Percentiles rank a stretch among this genome's conserved stretches.
Evolutionary conservation across 2,329 filamentous ascomycete species (phyloP).

Genomic region (Aspergillus sergii): DNA sequence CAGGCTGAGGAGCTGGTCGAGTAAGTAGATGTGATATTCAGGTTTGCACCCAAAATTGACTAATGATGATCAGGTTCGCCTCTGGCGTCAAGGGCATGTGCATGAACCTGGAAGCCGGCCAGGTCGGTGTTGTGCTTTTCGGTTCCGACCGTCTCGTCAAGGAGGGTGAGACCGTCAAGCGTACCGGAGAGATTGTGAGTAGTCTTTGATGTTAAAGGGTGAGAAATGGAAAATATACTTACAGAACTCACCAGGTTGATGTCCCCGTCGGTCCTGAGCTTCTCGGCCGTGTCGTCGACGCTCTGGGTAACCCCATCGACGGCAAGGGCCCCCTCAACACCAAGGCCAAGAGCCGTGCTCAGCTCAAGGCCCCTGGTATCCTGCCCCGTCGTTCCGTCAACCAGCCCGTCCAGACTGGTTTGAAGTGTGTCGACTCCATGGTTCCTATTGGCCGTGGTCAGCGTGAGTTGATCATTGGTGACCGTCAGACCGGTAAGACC

Average conservation of each 20-base stretch:
- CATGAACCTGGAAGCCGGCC: constrained; percentile 99
- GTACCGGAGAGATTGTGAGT: constrained; percentile 98
- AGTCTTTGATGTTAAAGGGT: neutral
- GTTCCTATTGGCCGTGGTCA: constrained; percentile 99
- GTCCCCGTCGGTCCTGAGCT: constrained; percentile 90
- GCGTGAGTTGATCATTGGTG: constrained; percentile 99
- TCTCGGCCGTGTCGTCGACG: constrained; percentile 97
- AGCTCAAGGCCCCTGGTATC: constrained; percentile 99
- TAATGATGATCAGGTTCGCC: constrained; percentile 72
- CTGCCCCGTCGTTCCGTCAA: constrained; percentile 95
- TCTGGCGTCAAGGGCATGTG: constrained; percentile 99
- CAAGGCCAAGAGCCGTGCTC: constrained; percentile 89
- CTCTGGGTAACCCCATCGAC: constrained; percentile 98
- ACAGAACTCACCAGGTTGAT: constrained; percentile 69
- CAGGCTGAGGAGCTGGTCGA: constrained; percentile 99
- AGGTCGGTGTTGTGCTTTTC: constrained; percentile 99
- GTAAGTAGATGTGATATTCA: constrained; percentile 62
- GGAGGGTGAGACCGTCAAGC: constrained; percentile 99
- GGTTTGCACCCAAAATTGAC: constrained; percentile 24
- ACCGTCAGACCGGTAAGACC: constrained; percentile 99
- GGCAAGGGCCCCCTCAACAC: constrained; percentile 97
- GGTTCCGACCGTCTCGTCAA: constrained; percentile 99
- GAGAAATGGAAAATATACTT: constrained; percentile 9
- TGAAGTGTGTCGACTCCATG: constrained; percentile 99
- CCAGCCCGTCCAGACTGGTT: constrained; percentile 98